Conservation (phyloP, 139 green algal species). For the Mesotaenium endlicherianum region DNA sequence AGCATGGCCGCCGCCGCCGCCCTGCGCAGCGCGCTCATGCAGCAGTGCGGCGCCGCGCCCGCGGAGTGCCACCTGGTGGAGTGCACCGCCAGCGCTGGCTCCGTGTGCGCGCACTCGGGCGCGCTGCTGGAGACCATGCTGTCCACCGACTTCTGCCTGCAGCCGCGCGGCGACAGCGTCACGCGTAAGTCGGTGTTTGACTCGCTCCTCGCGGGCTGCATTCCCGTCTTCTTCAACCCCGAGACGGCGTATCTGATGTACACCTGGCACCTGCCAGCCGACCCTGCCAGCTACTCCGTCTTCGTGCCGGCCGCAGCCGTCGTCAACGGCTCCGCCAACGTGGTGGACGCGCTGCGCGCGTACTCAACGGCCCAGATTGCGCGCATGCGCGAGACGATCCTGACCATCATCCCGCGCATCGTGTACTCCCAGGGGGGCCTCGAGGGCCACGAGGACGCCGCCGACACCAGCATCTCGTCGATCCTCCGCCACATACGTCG, state of each 20-base stretch:
- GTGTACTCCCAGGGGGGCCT: too few species aligned
- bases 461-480: too few species aligned
- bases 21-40: too few species aligned
- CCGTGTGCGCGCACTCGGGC: too few species aligned
- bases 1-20: too few species aligned
- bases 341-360: neutral
- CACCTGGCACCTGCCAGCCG: conserved; percentile 2
- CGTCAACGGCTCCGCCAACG: neutral
- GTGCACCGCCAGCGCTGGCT: too few species aligned
- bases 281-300: conserved; percentile 22
- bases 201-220: conserved; percentile 29
- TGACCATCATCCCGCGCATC: neutral
- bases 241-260: neutral
- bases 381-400: neutral
- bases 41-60: too few species aligned
- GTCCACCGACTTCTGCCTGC: conserved; percentile 28
- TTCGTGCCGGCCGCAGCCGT: neutral
- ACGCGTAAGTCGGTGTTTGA: conserved; percentile 21
- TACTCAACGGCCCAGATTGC: neutral
- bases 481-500: too few species aligned
- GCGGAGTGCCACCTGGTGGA: too few species aligned
- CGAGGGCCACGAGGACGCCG: too few species aligned
- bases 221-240: conserved; percentile 37
- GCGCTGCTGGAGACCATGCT: too few species aligned
- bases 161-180: neutral